Base-by-base conservation (phyloP, 1,284 basidiomycete species). In the Phellinidium pouzarii region DNA sequence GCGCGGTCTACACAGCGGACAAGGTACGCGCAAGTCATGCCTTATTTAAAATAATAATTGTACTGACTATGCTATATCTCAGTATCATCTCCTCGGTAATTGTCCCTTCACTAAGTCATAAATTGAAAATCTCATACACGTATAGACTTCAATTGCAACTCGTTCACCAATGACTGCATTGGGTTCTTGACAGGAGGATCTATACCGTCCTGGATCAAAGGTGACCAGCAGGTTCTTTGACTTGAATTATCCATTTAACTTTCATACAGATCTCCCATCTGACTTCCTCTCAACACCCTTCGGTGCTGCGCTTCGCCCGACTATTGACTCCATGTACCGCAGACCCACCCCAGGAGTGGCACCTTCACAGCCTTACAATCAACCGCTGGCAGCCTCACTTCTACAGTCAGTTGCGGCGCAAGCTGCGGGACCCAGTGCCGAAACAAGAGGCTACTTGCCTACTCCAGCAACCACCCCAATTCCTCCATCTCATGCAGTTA, bases 201-300 rank as follows among this genome's bases (percentile, higher is more conserved):
- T 20, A 88, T 94, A 57, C 91, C 92, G 3, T 60, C 74, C 1
- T 91, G 82, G 71, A 90, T 94, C 57, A 87, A 77, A 71, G 82
- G 87, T 79, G 52, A 44, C 61, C 40, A 52, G 25, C n/a, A 25
- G 25, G 6, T 23, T 23, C 9, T 17, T 44, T 41, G 6, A 17
- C 4, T 42, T 43, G 20, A 27, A 45, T 48, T 29, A 48, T 36
- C 29, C 29, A 31, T 12, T 34, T 4, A 19, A 34, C 14, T 7
- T 23, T 12, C 48, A 31, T 46, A 36, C 59, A 93, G 91, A 92
- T 55, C 74, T 94, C 0, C 91, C 93, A 0, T 78, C 81, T 8
- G 91, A 95, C 61, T 94, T 96, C 66, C 77, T 96, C 20, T 84
- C 89, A 0, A 95, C 93, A 0, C 90, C 93, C 0, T 91, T 96